A percentile compares a stretch with the other conserved stretches of the same genome.
phyloP scores from a whole-genome alignment of 2,329 filamentous ascomycete genomes.

The Alternaria sp. region DNA sequence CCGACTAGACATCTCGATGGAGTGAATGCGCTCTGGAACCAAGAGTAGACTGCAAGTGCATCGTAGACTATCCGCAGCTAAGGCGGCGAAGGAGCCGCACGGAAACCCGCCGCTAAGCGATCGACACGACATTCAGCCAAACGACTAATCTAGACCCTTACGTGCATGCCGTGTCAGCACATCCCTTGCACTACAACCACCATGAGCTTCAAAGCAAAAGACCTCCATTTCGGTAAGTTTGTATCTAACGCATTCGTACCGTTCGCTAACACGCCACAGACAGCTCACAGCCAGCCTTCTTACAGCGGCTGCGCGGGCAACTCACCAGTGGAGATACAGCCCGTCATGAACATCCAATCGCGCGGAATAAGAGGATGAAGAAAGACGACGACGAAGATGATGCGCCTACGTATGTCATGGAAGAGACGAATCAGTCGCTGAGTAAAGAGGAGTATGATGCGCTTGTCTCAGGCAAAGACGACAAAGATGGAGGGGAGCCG shows the following conservation, averaged over 20 bases:
- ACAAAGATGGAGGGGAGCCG: conserved; percentile 12
- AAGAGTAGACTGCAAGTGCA: background rate
- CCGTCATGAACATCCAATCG: conserved; percentile 53
- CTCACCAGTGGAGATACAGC: conserved; percentile 58
- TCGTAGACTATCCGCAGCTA: background rate
- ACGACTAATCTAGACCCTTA: conserved; percentile 9
- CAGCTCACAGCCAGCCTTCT: conserved; percentile 58
- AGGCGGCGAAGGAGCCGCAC: conserved; percentile 14
- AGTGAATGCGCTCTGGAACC: background rate
- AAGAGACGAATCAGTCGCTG: conserved; percentile 69
- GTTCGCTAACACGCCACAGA: conserved; percentile 49
- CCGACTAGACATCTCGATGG: background rate
- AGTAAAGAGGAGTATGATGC: conserved; percentile 60
- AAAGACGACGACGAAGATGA: conserved; percentile 77
- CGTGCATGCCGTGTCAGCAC: background rate
- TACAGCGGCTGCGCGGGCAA: conserved; percentile 58
- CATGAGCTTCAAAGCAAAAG: conserved; percentile 70
- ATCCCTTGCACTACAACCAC: conserved; percentile 8
- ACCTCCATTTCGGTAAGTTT: conserved; percentile 67
- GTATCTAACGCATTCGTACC: conserved; percentile 28
- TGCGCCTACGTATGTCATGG: conserved; percentile 76
- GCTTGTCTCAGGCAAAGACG: conserved; percentile 45
- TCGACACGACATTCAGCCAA: conserved; percentile 12
- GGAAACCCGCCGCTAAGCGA: conserved; percentile 18
- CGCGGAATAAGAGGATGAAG: conserved; percentile 53